Evolutionary conservation across 2,329 filamentous ascomycete species (phyloP).

Genomic region (Thielaviopsis populi): DNA sequence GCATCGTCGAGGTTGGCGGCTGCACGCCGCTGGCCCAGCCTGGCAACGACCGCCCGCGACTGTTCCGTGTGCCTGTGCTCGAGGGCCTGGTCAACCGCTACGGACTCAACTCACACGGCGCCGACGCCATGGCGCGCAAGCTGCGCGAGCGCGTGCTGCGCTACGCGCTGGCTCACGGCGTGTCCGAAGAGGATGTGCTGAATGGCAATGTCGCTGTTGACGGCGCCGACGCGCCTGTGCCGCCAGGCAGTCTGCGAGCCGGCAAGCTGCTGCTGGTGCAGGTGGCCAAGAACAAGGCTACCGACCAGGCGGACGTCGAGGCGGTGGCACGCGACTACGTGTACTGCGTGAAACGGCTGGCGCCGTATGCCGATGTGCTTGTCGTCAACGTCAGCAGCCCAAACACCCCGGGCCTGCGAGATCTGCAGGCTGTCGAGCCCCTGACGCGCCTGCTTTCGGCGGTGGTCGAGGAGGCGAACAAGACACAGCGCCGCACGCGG

Average conservation of each 20-base stretch:
- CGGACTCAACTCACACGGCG: constrained; percentile 82
- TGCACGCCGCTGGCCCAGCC: constrained; percentile 74
- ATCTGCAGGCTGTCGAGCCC: constrained; percentile 71
- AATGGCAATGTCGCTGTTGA: constrained; percentile 36
- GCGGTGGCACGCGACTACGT: constrained; percentile 73
- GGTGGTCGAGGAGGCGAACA: constrained; percentile 64
- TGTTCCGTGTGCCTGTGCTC: constrained; percentile 72
- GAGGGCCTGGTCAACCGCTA: constrained; percentile 91
- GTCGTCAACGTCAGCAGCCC: constrained; percentile 96
- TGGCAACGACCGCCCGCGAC: constrained; percentile 74
- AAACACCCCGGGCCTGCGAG: constrained; percentile 82
- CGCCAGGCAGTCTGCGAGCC: constrained; percentile 61
- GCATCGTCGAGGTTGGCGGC: constrained; percentile 82
- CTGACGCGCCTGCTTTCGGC: constrained; percentile 65
- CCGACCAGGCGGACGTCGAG: constrained; percentile 67
- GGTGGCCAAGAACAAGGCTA: constrained; percentile 92
- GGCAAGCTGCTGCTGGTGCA: constrained; percentile 79
- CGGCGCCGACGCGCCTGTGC: constrained; percentile 48
- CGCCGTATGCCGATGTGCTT: constrained; percentile 82
- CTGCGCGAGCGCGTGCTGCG: constrained; percentile 63
- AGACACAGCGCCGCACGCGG: constrained; percentile 52
- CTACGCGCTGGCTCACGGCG: constrained; percentile 57
- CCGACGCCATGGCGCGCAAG: constrained; percentile 68
- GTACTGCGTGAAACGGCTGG: constrained; percentile 72
- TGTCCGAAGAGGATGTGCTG: constrained; percentile 59